Evolutionary conservation across 2,329 filamentous ascomycete species (phyloP).

Genomic region (Arthrobotrys pseudoclavata): DNA sequence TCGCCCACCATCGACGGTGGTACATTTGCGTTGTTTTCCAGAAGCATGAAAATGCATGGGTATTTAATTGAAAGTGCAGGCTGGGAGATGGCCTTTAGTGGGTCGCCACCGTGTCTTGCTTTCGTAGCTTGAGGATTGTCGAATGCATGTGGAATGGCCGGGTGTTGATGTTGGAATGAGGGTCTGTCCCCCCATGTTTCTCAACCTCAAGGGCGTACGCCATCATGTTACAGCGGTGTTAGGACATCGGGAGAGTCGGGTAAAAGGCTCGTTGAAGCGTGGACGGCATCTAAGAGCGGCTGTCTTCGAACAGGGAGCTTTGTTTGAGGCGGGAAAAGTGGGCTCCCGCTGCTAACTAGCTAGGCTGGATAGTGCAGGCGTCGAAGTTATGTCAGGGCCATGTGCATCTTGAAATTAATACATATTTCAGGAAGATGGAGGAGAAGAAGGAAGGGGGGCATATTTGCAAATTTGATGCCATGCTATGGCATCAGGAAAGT

Average conservation of each 20-base stretch:
- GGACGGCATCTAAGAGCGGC: constrained; percentile 21
- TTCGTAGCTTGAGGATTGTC: constrained; percentile 14
- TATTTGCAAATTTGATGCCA: constrained; percentile 25
- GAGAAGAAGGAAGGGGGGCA: constrained; percentile 17
- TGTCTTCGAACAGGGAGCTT: constrained; percentile 4
- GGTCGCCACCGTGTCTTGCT: constrained; percentile 53
- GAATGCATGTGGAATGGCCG: constrained; percentile 42
- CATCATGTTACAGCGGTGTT: constrained; percentile 28
- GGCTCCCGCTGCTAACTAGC: neutral
- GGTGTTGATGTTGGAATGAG: constrained; percentile 38
- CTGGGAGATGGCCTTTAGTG: constrained; percentile 26
- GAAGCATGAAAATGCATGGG: constrained; percentile 30
- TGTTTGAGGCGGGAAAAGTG: constrained; percentile 30
- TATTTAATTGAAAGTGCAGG: constrained; percentile 30
- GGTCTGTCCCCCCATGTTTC: constrained; percentile 11
- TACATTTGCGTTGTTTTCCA: constrained; percentile 53
- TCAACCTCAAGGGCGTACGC: constrained; percentile 30
- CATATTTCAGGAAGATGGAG: constrained; percentile 28
- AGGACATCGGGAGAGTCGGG: constrained; percentile 30
- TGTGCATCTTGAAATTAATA: constrained; percentile 2
- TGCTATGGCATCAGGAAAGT: constrained; percentile 10
- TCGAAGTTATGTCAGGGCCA: constrained; percentile 21
- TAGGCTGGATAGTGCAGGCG: constrained; percentile 12
- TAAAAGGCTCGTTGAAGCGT: constrained; percentile 38
- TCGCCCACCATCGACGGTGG: constrained; percentile 37